Evolutionary conservation across 2,329 filamentous ascomycete genomes (phyloP).

Genomic region (Huntiella abstrusa): DNA sequence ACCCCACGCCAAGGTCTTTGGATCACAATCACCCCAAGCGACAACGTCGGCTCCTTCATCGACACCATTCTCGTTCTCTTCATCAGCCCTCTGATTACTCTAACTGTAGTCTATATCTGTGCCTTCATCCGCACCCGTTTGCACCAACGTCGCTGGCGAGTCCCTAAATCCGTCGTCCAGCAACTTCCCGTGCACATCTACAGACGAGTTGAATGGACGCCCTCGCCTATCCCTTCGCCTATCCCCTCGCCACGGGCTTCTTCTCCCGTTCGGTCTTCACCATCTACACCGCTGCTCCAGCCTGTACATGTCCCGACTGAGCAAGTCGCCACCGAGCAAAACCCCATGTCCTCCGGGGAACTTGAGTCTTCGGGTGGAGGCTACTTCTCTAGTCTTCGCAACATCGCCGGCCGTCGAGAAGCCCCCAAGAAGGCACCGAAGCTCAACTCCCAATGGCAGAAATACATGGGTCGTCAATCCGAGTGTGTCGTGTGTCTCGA

Average conservation of each 20-base stretch:
- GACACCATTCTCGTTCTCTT: conserved; percentile 95
- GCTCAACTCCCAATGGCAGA: conserved; percentile 36
- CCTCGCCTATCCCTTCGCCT: conserved; percentile 36
- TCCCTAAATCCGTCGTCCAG: conserved; percentile 92
- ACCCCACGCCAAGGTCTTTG: conserved; percentile 55
- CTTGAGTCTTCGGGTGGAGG: conserved; percentile 13
- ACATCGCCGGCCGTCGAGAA: conserved; percentile 28
- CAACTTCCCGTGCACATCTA: conserved; percentile 90
- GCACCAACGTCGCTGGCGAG: conserved; percentile 75
- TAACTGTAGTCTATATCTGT: conserved; percentile 82
- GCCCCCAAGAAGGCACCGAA: conserved; percentile 12
- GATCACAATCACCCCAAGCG: conserved; percentile 90
- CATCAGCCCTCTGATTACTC: conserved; percentile 75
- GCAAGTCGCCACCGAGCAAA: conserved; percentile 31
- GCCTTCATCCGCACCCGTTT: conserved; percentile 77
- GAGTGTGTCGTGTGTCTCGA: conserved; percentile 96
- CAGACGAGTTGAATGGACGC: conserved; percentile 50
- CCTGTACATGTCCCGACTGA: conserved; percentile 34
- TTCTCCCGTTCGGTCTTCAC: conserved; percentile 46
- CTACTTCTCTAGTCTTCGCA: conserved; percentile 1
- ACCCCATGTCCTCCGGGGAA: conserved; percentile 17
- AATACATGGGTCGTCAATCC: conserved; percentile 48
- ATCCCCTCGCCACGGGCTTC: conserved; percentile 24
- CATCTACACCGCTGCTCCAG: conserved; percentile 65
- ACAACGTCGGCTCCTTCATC: conserved; percentile 70